Evolutionary conservation across 176 grass and related monocot genomes (phyloP), one percentile per base, ranked within the genome.

Genomic region (Avena eriantha): DNA sequence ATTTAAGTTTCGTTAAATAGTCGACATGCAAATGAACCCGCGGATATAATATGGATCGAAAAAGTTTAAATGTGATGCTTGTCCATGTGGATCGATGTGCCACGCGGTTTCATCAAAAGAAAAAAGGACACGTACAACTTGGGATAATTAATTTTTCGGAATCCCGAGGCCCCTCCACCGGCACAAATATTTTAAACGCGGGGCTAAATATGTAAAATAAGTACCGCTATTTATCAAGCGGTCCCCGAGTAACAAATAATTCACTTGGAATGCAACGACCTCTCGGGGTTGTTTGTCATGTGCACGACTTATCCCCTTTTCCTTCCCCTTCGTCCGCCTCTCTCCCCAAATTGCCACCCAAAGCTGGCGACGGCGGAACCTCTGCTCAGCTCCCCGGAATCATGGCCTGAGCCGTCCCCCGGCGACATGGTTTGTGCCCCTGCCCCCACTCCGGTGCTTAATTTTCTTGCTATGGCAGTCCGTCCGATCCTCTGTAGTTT

Each of bases 361-460:
- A 58, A 24, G 3, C 58, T 68, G 22, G 31, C 57, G 23, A 21
- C 31, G 48, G 49, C 74, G 74, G 74, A 34, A 13, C 1, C 29
- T 0, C 14, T 17, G 63, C 63, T 33, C 63, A 34, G 66, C 65
- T 68, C 65, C 15, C 18, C 63, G 39, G 35, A 76, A 51, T 17
- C 83, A 70, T 77, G 83, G 83, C 54, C 53, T 79, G 84, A 83
- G 12, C 15, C 53, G 29, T 23, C 45, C 39, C 79, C n/a, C 0
- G 16, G 43, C 24, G 49, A 77, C 17, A 74, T 19, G 55, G 73
- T 72, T 64, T 49, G 34, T 34, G 73, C 23, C 0, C 13, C 77
- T 57, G 1, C 48, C 23, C 24, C 57, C 15, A 14, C 15, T 24
- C 11, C 70, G 14, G 15, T 35, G 29, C 64, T 67, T 3, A 33